Percentiles rank a stretch among this genome's conserved stretches.
Conservation (phyloP, 345 rosid genomes). For the Reutealis trisperma region DNA sequence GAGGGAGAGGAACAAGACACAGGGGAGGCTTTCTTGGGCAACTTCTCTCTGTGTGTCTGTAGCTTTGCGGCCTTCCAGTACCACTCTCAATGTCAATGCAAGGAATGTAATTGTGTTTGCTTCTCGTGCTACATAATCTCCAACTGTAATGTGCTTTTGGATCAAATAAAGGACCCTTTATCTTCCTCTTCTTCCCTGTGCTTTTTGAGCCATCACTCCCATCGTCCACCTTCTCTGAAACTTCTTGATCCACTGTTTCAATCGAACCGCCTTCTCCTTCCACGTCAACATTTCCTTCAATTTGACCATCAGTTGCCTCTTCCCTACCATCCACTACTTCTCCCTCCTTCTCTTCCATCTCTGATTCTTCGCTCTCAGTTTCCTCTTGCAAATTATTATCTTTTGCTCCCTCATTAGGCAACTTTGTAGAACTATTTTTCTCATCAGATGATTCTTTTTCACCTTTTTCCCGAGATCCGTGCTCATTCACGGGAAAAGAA, state of each 20-base stretch:
- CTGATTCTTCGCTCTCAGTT: slow-evolving; percentile 45
- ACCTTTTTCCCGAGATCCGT: slow-evolving; percentile 46
- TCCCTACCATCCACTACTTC: slow-evolving; percentile 57
- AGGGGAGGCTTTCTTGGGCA: slow-evolving; percentile 68
- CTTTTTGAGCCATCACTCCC: slow-evolving; percentile 34
- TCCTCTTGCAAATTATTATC: slow-evolving; percentile 45
- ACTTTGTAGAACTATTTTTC: slow-evolving; percentile 36
- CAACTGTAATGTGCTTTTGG: slow-evolving; percentile 78
- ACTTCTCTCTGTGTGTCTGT: slow-evolving; percentile 86
- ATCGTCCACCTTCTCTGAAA: slow-evolving; percentile 45
- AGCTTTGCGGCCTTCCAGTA: slow-evolving; percentile 59
- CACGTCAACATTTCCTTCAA: slow-evolving; percentile 41
- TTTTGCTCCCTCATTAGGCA: slow-evolving; percentile 36
- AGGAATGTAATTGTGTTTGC: slow-evolving; percentile 95
- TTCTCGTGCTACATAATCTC: slow-evolving; percentile 81
- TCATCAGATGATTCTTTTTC: slow-evolving; percentile 36
- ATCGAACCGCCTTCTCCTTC: slow-evolving; percentile 46
- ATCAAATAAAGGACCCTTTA: slow-evolving; percentile 85
- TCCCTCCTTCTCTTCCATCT: slow-evolving; percentile 45
- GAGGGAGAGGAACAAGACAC: slow-evolving; percentile 92
- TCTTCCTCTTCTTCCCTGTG: slow-evolving; percentile 50
- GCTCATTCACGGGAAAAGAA: slow-evolving; percentile 42
- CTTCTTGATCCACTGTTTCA: slow-evolving; percentile 52
- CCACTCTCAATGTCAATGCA: slow-evolving; percentile 79
- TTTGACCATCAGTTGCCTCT: slow-evolving; percentile 45